Conservation (phyloP, 2,329 filamentous ascomycete species). For the Aspergillus alliaceus region DNA sequence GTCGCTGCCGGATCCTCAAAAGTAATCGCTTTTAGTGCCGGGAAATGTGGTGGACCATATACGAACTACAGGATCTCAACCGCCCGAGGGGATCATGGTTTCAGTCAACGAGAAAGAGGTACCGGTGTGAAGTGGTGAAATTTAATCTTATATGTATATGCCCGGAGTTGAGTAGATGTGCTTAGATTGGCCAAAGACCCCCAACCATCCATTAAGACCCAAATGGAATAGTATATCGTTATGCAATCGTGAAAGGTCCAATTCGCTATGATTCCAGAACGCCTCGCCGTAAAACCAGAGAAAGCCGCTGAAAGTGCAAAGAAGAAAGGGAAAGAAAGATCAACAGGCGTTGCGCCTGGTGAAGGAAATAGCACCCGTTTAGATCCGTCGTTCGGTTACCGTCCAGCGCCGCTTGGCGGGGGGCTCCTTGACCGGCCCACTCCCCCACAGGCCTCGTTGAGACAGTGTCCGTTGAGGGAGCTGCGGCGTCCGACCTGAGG, state of each 20-base stretch:
- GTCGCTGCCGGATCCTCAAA: no score
- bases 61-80: no score
- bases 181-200: not conserved
- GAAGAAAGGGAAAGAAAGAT: not conserved
- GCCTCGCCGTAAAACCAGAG: not conserved
- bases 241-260: not conserved
- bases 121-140: not conserved
- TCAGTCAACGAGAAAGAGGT: no score
- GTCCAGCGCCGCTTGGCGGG: slow-evolving; percentile 39
- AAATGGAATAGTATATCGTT: not conserved
- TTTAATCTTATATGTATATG: not conserved
- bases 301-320: not conserved
- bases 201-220: not conserved
- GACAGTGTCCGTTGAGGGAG: slow-evolving; percentile 30
- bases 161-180: not conserved
- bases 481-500: slow-evolving; percentile 16
- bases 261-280: not conserved
- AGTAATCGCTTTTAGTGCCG: no score
- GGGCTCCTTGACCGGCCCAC: slow-evolving; percentile 27
- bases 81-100: no score
- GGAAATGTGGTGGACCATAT: no score
- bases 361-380: no score
- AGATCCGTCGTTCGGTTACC: slow-evolving; percentile 32
- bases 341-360: no score
- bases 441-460: slow-evolving; percentile 41